Conservation (phyloP, 2,329 filamentous ascomycete species). For the Pestalotiopsis sp. region DNA sequence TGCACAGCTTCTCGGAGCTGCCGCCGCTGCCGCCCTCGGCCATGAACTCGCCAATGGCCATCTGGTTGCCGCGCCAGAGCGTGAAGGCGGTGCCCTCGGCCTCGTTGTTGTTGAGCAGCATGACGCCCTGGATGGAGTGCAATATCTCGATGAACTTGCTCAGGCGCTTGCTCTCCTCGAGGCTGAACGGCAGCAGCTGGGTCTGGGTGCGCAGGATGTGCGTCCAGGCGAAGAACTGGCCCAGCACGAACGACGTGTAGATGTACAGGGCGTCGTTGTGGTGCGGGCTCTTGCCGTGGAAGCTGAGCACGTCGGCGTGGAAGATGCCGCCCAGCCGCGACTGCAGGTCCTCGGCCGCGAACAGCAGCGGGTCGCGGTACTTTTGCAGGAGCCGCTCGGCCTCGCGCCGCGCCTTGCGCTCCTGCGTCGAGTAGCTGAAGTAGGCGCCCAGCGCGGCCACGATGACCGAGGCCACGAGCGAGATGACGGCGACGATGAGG, state of each 20-base stretch:
- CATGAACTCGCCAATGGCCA: constrained; percentile 3
- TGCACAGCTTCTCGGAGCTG: neutral
- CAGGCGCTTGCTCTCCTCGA: constrained; percentile 4
- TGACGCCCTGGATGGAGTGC: constrained; percentile 1
- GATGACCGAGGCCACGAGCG: constrained; percentile 4
- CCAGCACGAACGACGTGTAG: constrained; percentile 5
- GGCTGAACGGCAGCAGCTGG: neutral
- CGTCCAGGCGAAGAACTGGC: constrained; percentile 5
- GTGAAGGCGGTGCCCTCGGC: constrained; percentile 3
- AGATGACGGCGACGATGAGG: neutral
- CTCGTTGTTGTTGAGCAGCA: neutral
- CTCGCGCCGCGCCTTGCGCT: constrained; percentile 3
- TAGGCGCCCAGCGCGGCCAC: neutral
- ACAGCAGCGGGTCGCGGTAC: neutral
- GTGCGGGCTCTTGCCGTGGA: neutral
- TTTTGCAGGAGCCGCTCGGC: constrained; percentile 2
- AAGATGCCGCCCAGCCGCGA: constrained; percentile 3
- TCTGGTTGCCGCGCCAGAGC: constrained; percentile 4
- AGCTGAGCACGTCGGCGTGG: constrained; percentile 2
- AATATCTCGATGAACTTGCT: neutral
- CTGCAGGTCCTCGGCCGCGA: constrained; percentile 3
- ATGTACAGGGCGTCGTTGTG: constrained; percentile 3
- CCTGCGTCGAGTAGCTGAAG: constrained; percentile 3
- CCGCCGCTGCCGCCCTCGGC: neutral
- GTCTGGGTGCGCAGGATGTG: constrained; percentile 1